Conservation (phyloP, 2,329 filamentous ascomycete species). For the Penicillium psychrosexuale region DNA sequence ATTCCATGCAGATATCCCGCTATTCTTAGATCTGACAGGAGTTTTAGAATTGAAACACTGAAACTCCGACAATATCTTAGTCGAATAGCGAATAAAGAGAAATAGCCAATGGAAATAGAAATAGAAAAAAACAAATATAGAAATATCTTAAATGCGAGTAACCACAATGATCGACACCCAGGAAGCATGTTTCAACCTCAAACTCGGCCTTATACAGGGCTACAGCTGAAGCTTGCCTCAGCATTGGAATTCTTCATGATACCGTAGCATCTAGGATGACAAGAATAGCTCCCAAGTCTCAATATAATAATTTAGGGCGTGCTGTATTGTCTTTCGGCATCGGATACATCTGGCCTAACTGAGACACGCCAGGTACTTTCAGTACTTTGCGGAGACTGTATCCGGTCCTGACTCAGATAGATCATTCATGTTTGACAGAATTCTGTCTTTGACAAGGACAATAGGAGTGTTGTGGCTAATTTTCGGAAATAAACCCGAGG, state of each 20-base stretch:
- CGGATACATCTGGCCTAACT: not conserved
- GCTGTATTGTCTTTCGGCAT: not conserved
- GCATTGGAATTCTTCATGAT: not conserved
- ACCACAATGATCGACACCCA: not conserved
- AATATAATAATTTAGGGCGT: not conserved
- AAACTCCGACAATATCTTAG: not conserved
- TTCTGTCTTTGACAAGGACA: slow-evolving; percentile 6
- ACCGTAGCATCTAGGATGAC: slow-evolving; percentile 2
- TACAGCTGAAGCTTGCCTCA: slow-evolving; percentile 5
- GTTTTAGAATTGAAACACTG: not conserved
- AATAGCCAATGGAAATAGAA: not conserved
- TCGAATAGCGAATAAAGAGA: not conserved
- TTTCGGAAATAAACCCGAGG: not conserved
- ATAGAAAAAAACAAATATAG: not conserved
- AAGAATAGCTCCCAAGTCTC: not conserved
- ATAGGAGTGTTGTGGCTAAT: not conserved
- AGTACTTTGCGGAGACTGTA: not conserved
- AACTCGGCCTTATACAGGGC: not conserved
- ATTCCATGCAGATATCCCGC: not conserved
- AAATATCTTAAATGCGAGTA: not conserved
- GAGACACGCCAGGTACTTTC: not conserved
- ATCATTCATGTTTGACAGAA: slow-evolving; percentile 15
- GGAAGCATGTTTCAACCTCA: slow-evolving; percentile 16
- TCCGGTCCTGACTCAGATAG: slow-evolving; percentile 15
- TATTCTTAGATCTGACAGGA: slow-evolving; percentile 17